Evolutionary conservation across 2,329 filamentous ascomycete species (phyloP), one percentile per base, ranked within the genome.

Genomic region (Pezicula radicicola): DNA sequence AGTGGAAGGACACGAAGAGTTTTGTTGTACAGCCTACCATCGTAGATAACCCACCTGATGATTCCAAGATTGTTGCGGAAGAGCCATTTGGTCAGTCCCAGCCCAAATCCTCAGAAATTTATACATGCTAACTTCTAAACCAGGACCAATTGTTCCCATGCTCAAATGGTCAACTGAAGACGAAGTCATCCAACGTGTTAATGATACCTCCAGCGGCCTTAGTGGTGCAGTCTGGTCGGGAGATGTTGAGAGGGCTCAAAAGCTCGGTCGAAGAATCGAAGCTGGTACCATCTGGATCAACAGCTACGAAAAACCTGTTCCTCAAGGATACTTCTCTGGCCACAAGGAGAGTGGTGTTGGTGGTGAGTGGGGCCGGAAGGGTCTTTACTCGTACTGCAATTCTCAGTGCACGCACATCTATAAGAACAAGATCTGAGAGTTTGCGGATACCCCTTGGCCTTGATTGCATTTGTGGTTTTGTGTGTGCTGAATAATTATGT

Each of bases 271-370:
- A 25, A 71, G 74, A 46, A 62, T 87, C 5, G 75, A 83, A 56
- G 75, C 79, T 0, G 83, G 84, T 0, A 76, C 69, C 15, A 79
- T 86, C 0, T 86, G 80, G 76, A 76, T 86, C 56, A 86, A 87
- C 66, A 71, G 69, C 15, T 76, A 67, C 52, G 71, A 75, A 64
- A 72, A 75, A 65, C 67, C 70, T 0, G 73, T 68, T 10, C 75
- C 76, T 0, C 67, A 72, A 56, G 75, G 74, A 1, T 55, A 56
- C 1, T 67, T 68, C 48, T 62, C 61, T 3, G 67, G 65, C 1
- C 59, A 62, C 49, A 69, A 69, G 55, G 55, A 60, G 36, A 66
- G 64, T 50, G 67, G 67, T 1, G 55, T 69, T 30, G 66, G 67
- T 2, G 50, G 45, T 35, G 66, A 67, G 49, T 63, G 56, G 52